Evolutionary conservation across 306 rosid species (phyloP).

Genomic region (Fagus sylvatica): DNA sequence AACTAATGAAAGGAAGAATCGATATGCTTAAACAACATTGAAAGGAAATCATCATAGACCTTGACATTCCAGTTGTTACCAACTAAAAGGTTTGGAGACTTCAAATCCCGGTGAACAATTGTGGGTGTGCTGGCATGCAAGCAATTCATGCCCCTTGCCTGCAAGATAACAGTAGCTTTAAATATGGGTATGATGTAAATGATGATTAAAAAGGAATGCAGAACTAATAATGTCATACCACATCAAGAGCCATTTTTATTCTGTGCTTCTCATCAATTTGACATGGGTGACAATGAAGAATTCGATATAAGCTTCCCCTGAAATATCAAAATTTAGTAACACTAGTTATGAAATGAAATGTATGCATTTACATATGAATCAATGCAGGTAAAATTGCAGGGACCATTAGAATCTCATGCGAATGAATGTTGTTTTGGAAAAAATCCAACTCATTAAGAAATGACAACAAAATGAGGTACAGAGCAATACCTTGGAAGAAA

Average conservation of each 20-base stretch:
- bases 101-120: slow-evolving; percentile 96
- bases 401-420: slow-evolving; percentile 13
- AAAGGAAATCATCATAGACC: slow-evolving; percentile 47
- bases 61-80: slow-evolving; percentile 97
- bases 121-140: slow-evolving; percentile 88
- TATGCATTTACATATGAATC: background rate
- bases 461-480: slow-evolving; percentile 1
- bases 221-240: slow-evolving; percentile 54
- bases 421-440: background rate
- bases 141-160: slow-evolving; percentile 99
- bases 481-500: slow-evolving; percentile 83
- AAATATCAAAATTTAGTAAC: slow-evolving; percentile 26
- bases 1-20: slow-evolving; percentile 18
- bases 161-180: slow-evolving; percentile 33
- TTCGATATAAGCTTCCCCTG: slow-evolving; percentile 93
- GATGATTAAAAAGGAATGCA: slow-evolving; percentile 10
- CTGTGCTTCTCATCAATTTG: slow-evolving; percentile 89
- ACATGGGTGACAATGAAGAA: slow-evolving; percentile 87
- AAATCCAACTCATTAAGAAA: background rate
- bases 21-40: slow-evolving; percentile 13
- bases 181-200: slow-evolving; percentile 26
- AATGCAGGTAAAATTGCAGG: slow-evolving; percentile 14
- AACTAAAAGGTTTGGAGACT: slow-evolving; percentile 96
- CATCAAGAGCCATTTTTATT: slow-evolving; percentile 98
- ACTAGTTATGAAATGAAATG: slow-evolving; percentile 7